Evolutionary conservation across 2,329 filamentous ascomycete species (phyloP).

Genomic region (Xylaria multiplex): DNA sequence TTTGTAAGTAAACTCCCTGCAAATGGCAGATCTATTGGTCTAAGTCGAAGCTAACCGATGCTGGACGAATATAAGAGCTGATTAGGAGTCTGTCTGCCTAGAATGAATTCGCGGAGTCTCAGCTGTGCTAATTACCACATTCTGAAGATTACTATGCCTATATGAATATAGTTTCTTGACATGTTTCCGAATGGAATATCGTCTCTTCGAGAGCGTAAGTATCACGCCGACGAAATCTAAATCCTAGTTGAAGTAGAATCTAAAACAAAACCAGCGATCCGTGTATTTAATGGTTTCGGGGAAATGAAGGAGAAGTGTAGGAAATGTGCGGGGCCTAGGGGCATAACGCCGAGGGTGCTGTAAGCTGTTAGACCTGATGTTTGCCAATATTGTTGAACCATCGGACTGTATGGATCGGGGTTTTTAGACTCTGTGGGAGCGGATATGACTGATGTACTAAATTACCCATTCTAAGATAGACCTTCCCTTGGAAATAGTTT

Average conservation of each 20-base stretch:
- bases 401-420: no score
- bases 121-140: constrained; percentile 8
- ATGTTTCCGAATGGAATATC: neutral
- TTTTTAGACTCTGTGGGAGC: no score
- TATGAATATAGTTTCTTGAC: constrained; percentile 10
- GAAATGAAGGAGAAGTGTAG: neutral
- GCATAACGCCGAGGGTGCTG: neutral
- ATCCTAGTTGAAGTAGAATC: neutral
- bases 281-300: neutral
- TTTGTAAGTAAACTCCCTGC: neutral
- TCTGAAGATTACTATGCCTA: neutral
- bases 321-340: neutral
- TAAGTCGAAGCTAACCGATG: no score
- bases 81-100: constrained; percentile 29
- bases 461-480: no score
- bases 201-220: neutral
- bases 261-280: neutral
- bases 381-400: no score
- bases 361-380: no score
- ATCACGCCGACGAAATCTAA: neutral
- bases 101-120: constrained; percentile 28
- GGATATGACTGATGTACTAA: no score
- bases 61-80: no score
- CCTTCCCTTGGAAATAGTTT: no score
- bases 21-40: neutral